A percentile compares a stretch with the other conserved stretches of the same genome.
Evolutionary conservation across 805 yeast species (phyloP).

Genomic region (Saturnispora saitoi): DNA sequence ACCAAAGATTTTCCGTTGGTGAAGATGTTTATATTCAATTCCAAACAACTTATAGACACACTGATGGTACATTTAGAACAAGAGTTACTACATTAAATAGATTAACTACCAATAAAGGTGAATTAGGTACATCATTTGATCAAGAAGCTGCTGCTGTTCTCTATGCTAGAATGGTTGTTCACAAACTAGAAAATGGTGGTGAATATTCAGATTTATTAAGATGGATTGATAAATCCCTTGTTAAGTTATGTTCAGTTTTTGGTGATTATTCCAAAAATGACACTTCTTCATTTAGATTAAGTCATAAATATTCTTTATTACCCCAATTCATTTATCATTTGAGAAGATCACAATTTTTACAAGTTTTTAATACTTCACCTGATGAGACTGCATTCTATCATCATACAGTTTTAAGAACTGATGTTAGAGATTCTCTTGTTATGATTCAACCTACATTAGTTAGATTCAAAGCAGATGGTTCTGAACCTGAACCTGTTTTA

Average conservation of each 20-base stretch:
- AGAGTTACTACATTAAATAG: constrained; percentile 81
- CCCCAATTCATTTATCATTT: constrained; percentile 95
- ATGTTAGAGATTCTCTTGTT: constrained; percentile 82
- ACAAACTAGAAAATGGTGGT: constrained; percentile 76
- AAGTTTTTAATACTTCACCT: constrained; percentile 95
- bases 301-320: constrained; percentile 75
- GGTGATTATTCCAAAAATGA: constrained; percentile 90
- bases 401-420: constrained; percentile 85
- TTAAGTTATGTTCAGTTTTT: constrained; percentile 82
- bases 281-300: constrained; percentile 69
- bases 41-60: constrained; percentile 87
- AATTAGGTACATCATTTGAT: constrained; percentile 65
- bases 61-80: constrained; percentile 82
- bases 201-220: constrained; percentile 73
- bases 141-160: constrained; percentile 97
- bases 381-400: constrained; percentile 98
- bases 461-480: constrained; percentile 67
- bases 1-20: constrained; percentile 31
- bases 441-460: constrained; percentile 98
- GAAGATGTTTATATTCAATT: constrained; percentile 51
- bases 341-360: constrained; percentile 92
- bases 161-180: constrained; percentile 85
- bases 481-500: constrained; percentile 84
- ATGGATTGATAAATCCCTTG: constrained; percentile 91
- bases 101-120: constrained; percentile 42